Conservation (phyloP, 2,329 filamentous ascomycete species). For the Leptographium lundbergii region DNA sequence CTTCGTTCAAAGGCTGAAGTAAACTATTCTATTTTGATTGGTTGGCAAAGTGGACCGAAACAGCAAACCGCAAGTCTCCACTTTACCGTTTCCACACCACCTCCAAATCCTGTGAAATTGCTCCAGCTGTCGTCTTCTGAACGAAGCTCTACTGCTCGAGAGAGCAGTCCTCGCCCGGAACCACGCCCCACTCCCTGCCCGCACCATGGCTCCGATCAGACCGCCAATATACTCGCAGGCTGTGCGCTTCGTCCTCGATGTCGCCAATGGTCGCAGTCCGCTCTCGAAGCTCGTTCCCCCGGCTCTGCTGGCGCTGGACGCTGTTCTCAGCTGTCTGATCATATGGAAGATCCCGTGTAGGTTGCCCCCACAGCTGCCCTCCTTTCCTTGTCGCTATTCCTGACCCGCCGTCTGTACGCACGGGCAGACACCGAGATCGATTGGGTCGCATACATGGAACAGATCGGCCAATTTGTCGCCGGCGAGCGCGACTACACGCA, state of each 20-base stretch:
- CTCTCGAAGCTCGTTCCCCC: conserved; percentile 41
- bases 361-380: conserved; percentile 16
- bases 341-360: conserved; percentile 77
- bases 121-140: background rate
- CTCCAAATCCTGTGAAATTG: background rate
- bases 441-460: conserved; percentile 95
- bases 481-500: conserved; percentile 83
- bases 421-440: conserved; percentile 83
- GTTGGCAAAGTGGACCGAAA: no score
- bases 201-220: conserved; percentile 5
- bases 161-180: background rate
- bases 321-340: conserved; percentile 56
- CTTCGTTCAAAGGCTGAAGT: no score
- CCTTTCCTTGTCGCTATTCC: background rate
- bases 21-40: no score
- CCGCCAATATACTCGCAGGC: conserved; percentile 14
- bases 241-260: conserved; percentile 23
- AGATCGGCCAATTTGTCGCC: conserved; percentile 63
- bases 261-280: conserved; percentile 34
- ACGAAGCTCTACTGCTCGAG: background rate
- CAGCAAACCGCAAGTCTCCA: background rate
- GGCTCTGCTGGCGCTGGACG: conserved; percentile 57
- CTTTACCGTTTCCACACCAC: background rate
- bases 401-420: background rate
- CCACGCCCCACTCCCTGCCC: background rate